Base-by-base conservation (phyloP, 1,284 basidiomycete species). In the Bondarzewia mesenterica region DNA sequence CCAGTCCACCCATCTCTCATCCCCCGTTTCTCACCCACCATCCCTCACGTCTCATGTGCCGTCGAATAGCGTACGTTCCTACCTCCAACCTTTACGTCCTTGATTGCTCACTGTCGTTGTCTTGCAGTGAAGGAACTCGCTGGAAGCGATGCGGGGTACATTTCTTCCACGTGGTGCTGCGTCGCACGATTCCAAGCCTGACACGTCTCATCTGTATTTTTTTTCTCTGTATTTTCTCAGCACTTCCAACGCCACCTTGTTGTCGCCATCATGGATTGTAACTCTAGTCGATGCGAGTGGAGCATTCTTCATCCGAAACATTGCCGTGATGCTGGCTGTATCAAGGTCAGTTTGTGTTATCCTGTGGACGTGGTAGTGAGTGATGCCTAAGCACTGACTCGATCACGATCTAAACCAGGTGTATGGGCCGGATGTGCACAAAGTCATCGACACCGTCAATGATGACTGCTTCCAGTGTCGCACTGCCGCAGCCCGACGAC, bases 161-260 rank as follows among this genome's bases (percentile, higher is more conserved):
- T 69, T 44, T 50, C n/a, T n/a, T n/a, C n/a, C n/a, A n/a, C n/a
- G n/a, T n/a, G n/a, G n/a, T n/a, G n/a, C n/a, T n/a, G n/a, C n/a
- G n/a, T n/a, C n/a, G n/a, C n/a, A n/a, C n/a, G n/a, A n/a, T 40
- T 46, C 44, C 44, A n/a, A 35, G 10, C 32, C 38, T 40, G 20
- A 12, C 38, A 8, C 44, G 52, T 44, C n/a, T 41, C 29, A 40
- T 50, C 44, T 32, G 44, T 18, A 44, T 47, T 21, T 32, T 44
- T 48, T 15, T 35, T 35, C 47, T 52, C 10, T 12, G 45, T 38
- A 23, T 44, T 39, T 50, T 27, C 35, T 51, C 55, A 85, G 84
- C 82, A 86, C 60, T 86, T 85, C 61, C 82, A 85, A 63, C 74
- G 83, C 48, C 82, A 85, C 55, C 61, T 80, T 37, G 72, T 86